Evolutionary conservation across 208 protist genomes (phyloP), one percentile per base, ranked within the genome.

Genomic region (Jaenimonas drosophilae): DNA sequence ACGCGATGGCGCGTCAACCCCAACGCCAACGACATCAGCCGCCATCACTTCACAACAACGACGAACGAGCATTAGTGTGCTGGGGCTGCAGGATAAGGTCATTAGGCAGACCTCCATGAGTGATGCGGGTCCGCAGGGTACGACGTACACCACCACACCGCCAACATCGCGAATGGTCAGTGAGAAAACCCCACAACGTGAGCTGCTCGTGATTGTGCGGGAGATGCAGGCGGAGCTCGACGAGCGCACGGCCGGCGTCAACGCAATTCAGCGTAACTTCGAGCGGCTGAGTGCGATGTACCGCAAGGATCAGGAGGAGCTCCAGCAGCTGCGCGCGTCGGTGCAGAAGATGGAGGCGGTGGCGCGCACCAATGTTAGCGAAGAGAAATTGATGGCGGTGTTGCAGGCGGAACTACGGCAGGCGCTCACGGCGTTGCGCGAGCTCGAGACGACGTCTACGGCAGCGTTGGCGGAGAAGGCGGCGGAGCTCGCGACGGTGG

Each of bases 241-340:
- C 12, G 47, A 61, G 7, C 68, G 80, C 21, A 84, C 76, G 1
- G 81, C 90, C 40, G 79, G 64, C 52, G 67, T 95, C n/a, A 91
- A 89, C 45, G 72, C 82, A 1, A 83, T 95, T 53, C 88, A 95
- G 56, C 66, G 88, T 1, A 95, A 95, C 65, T 95, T 95, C 54
- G 67, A 79, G 54, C 64, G 78, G 1, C 64, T 95, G 19, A 81
- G 79, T 43, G 58, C 62, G 50, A 76, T 94, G 69, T 84, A 90
- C 62, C 20, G 54, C 19, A 43, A 29, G 0, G 74, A 91, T 24
- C 67, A 66, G 16, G 57, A 46, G 7, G 57, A 82, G 50, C 54
- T 80, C 25, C 54, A 70, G 49, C 38, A 50, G 25, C 38, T 80
- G 27, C 43, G 49, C 0, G 51, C 42, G 16, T 49, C 41, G 20